These are phyloP conservation scores for Trichoderma afroharzianum DNA, from an alignment of 2,329 filamentous ascomycete species.

Conservation along the genomic window DNA sequence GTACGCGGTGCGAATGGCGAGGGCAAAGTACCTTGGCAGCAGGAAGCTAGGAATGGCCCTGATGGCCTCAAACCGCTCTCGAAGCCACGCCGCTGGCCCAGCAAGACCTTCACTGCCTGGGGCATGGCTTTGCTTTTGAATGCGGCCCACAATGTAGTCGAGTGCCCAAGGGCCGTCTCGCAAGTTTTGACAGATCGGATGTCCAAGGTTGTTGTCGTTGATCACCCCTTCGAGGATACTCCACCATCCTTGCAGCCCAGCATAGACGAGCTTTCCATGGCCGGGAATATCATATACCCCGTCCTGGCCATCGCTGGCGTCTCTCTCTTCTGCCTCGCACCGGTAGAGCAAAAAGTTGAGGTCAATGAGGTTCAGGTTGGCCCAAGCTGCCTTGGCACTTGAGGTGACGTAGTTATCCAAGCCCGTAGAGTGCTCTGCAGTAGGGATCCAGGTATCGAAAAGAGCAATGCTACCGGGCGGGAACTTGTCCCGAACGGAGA, in stretches of 20 bases:
- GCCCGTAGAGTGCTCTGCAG: slow-evolving; percentile 76
- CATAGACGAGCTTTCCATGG: slow-evolving; percentile 82
- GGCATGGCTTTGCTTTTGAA: slow-evolving; percentile 67
- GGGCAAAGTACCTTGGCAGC: slow-evolving; percentile 86
- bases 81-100: slow-evolving; percentile 72
- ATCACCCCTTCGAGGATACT: slow-evolving; percentile 83
- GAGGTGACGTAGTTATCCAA: slow-evolving; percentile 84
- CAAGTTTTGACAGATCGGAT: slow-evolving; percentile 89
- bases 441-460: slow-evolving; percentile 94
- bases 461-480: slow-evolving; percentile 91
- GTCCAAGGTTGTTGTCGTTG: slow-evolving; percentile 82
- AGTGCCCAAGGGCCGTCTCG: slow-evolving; percentile 88
- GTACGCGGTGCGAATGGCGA: slow-evolving; percentile 85
- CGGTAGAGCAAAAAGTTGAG: slow-evolving; percentile 90
- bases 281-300: slow-evolving; percentile 87
- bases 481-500: slow-evolving; percentile 78
- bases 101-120: slow-evolving; percentile 60
- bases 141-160: slow-evolving; percentile 77
- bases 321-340: slow-evolving; percentile 82
- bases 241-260: slow-evolving; percentile 98
- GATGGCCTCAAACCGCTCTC: slow-evolving; percentile 80
- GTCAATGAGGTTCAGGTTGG: slow-evolving; percentile 70
- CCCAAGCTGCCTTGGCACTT: slow-evolving; percentile 75
- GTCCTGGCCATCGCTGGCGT: slow-evolving; percentile 73
- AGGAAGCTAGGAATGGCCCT: slow-evolving; percentile 83